phyloP scores from a whole-genome alignment of 2,329 filamentous ascomycete species.

The Aureobasidium vineae region DNA sequence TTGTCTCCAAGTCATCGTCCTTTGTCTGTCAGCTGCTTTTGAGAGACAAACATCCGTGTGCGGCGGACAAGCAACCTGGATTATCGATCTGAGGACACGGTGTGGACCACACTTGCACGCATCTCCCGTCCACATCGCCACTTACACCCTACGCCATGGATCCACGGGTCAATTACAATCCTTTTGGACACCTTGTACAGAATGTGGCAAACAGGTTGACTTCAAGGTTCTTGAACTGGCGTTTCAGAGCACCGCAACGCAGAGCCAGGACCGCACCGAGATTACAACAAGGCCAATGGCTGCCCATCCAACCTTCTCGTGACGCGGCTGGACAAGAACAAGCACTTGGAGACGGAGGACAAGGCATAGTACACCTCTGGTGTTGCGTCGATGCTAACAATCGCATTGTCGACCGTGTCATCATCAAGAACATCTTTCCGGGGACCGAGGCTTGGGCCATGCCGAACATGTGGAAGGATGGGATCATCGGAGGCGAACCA shows the following conservation, averaged over 20 bases:
- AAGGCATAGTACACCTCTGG: neutral
- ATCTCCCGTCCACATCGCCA: no score
- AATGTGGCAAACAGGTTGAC: neutral
- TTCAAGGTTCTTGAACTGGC: neutral
- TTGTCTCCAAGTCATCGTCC: neutral
- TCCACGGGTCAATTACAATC: neutral
- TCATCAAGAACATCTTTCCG: slow-evolving; percentile 4
- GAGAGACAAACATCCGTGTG: neutral
- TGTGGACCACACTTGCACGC: no score
- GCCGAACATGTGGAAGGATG: neutral
- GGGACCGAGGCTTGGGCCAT: neutral
- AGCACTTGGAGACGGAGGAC: neutral
- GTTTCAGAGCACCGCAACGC: neutral
- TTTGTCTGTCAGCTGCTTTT: neutral
- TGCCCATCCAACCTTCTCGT: neutral
- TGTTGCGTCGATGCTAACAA: neutral
- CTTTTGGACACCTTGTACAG: neutral
- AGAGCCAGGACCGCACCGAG: neutral
- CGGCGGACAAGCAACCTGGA: no score
- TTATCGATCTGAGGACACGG: no score
- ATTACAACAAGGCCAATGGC: neutral
- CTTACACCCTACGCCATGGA: neutral
- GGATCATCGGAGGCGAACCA: neutral
- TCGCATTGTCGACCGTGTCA: neutral
- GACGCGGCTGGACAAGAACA: neutral